phyloP scores from a whole-genome alignment of 2,329 filamentous ascomycete genomes.

The Didymellaceae sp. region DNA sequence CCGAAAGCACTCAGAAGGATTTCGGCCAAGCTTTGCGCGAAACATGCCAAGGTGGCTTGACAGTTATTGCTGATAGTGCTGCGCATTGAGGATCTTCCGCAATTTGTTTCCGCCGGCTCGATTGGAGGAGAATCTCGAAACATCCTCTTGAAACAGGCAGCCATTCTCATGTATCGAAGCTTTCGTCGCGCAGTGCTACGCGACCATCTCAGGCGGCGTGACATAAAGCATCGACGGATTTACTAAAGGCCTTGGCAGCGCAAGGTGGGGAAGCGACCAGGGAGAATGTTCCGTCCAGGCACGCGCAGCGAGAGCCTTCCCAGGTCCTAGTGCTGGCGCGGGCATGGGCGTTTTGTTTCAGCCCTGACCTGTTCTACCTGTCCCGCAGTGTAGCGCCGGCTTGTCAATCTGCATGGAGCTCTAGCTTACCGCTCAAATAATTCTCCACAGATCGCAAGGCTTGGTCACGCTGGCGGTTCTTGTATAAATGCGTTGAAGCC shows the following conservation, averaged over 20 bases:
- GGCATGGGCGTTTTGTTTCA: constrained; percentile 10
- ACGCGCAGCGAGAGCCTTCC: neutral
- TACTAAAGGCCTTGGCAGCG: constrained; percentile 2
- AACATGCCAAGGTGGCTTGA: constrained; percentile 18
- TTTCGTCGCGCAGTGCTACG: neutral
- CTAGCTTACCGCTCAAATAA: constrained; percentile 6
- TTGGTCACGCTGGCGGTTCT: neutral
- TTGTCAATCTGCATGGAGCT: constrained; percentile 12
- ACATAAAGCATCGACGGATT: constrained; percentile 1
- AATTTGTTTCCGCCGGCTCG: constrained; percentile 1
- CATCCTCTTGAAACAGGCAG: constrained; percentile 1
- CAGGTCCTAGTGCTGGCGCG: constrained; percentile 1
- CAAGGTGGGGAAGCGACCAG: constrained; percentile 1
- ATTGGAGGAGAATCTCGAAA: constrained; percentile 18
- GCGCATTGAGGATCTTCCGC: neutral
- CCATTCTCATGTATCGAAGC: neutral
- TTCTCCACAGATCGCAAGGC: constrained; percentile 1
- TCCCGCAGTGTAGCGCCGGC: constrained; percentile 16
- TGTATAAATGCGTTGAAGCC: constrained; percentile 11
- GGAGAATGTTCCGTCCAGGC: constrained; percentile 1
- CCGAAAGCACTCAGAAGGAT: neutral
- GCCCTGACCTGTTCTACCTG: constrained; percentile 6
- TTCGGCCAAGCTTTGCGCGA: constrained; percentile 14
- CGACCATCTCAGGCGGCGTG: neutral
- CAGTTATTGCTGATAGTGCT: constrained; percentile 3